phyloP scores from a whole-genome alignment of 495 filamentous ascomycete species.

The Penicillium cataractarum region DNA sequence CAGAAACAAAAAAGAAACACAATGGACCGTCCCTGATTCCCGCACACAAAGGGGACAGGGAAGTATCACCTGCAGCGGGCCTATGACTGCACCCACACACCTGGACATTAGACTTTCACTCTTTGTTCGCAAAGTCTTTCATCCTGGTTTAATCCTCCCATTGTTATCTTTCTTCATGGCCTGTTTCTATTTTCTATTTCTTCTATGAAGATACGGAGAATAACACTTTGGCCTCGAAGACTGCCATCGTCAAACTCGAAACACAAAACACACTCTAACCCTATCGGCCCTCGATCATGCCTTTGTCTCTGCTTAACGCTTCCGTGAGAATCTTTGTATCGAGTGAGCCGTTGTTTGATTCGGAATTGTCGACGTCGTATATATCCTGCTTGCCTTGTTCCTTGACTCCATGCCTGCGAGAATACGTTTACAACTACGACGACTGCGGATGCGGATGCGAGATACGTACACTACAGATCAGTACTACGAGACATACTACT shows the following conservation, averaged over 20 bases:
- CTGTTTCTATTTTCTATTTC: not conserved
- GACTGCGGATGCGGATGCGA: not conserved
- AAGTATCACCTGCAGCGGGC: slow-evolving; percentile 30
- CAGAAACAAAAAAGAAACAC: slow-evolving; percentile 1
- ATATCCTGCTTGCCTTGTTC: not conserved
- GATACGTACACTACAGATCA: not conserved
- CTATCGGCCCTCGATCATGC: slow-evolving; percentile 22
- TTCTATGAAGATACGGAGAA: not conserved
- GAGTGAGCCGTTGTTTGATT: slow-evolving; percentile 4
- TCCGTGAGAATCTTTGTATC: slow-evolving; percentile 2
- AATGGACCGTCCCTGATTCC: slow-evolving; percentile 4
- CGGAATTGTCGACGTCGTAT: not conserved
- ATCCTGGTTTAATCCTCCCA: not conserved
- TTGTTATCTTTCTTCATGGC: not conserved
- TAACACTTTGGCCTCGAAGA: not conserved
- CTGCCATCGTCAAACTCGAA: not conserved
- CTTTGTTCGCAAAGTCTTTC: not conserved
- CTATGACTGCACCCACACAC: slow-evolving; percentile 35
- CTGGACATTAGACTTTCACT: slow-evolving; percentile 1
- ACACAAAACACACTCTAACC: not conserved
- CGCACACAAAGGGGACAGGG: not conserved
- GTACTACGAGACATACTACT: not conserved
- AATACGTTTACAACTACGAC: not conserved
- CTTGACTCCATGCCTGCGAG: not conserved
- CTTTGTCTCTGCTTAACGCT: slow-evolving; percentile 8